Conservation (phyloP, 495 filamentous ascomycete species). For the Hypoxylon subgilvum region DNA sequence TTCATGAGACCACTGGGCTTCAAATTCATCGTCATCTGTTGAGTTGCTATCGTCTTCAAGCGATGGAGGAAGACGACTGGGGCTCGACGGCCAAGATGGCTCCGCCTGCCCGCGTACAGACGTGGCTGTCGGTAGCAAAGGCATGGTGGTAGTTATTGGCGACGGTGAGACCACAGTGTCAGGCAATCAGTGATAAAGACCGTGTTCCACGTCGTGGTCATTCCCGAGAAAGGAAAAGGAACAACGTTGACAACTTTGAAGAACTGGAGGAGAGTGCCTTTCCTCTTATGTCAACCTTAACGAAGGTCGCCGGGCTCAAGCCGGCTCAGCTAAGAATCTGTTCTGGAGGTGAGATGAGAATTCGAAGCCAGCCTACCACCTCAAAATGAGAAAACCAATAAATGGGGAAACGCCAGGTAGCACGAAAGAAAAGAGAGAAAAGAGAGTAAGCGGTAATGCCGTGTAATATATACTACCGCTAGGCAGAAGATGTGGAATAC, state of each 20-base stretch:
- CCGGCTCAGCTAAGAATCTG: constrained; percentile 36
- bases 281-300: constrained; percentile 15
- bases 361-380: constrained; percentile 29
- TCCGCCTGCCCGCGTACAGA: constrained; percentile 32
- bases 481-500: constrained; percentile 35
- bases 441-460: constrained; percentile 6
- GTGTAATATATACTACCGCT: constrained; percentile 33
- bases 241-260: constrained; percentile 1
- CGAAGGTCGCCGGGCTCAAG: constrained; percentile 36
- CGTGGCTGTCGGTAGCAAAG: constrained; percentile 30
- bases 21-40: constrained; percentile 48
- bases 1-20: constrained; percentile 47
- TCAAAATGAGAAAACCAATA: constrained; percentile 22
- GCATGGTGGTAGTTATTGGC: constrained; percentile 34
- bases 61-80: constrained; percentile 43
- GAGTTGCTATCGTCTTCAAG: constrained; percentile 46
- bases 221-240: background rate
- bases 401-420: constrained; percentile 23
- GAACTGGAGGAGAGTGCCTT: constrained; percentile 22
- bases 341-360: constrained; percentile 18
- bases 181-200: constrained; percentile 5
- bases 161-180: constrained; percentile 4
- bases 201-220: constrained; percentile 20
- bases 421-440: constrained; percentile 8
- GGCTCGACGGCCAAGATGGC: constrained; percentile 44